Evolutionary conservation across 768 basidiomycete species (phyloP).

Genomic region (Rhodotorula graminis): DNA sequence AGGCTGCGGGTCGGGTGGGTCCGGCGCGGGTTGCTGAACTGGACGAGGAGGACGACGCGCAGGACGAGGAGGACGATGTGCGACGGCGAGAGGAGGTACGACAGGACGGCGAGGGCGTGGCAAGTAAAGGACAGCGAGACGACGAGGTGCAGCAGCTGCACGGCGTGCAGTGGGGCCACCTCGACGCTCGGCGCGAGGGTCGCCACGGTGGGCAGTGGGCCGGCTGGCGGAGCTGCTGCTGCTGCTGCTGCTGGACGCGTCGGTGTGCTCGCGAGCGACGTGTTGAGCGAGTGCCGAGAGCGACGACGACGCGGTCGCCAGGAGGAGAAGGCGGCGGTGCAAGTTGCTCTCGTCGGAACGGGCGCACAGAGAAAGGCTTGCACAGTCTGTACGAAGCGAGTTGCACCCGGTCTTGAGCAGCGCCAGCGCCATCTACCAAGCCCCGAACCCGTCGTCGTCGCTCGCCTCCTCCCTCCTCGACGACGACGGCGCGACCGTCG

Average conservation of each 20-base stretch:
- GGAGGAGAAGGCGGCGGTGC: too few relatives aligned
- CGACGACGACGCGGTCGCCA: too few relatives aligned
- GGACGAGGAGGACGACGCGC: conserved; percentile 9
- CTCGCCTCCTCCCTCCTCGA: not conserved
- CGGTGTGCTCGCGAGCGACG: too few relatives aligned
- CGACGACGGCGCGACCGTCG: too few relatives aligned
- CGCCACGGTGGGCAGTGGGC: not conserved
- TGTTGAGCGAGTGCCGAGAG: too few relatives aligned
- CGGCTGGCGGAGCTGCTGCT: too few relatives aligned
- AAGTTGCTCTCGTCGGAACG: too few relatives aligned
- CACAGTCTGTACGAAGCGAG: too few relatives aligned
- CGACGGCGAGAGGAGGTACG: conserved; percentile 14
- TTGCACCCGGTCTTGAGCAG: too few relatives aligned
- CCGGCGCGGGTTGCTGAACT: conserved; percentile 18
- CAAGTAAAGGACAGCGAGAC: conserved; percentile 9
- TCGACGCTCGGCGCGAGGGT: not conserved
- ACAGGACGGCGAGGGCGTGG: conserved; percentile 10
- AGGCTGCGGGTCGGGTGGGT: conserved; percentile 12
- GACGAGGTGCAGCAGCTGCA: conserved; percentile 17
- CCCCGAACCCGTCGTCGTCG: not conserved
- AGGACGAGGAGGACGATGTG: conserved; percentile 8
- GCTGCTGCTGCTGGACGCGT: too few relatives aligned
- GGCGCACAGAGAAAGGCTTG: too few relatives aligned
- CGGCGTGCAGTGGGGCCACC: not conserved
- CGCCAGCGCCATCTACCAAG: not conserved